Base-by-base conservation (phyloP, 306 rosid genomes). In the Gynostemma pentaphyllum region DNA sequence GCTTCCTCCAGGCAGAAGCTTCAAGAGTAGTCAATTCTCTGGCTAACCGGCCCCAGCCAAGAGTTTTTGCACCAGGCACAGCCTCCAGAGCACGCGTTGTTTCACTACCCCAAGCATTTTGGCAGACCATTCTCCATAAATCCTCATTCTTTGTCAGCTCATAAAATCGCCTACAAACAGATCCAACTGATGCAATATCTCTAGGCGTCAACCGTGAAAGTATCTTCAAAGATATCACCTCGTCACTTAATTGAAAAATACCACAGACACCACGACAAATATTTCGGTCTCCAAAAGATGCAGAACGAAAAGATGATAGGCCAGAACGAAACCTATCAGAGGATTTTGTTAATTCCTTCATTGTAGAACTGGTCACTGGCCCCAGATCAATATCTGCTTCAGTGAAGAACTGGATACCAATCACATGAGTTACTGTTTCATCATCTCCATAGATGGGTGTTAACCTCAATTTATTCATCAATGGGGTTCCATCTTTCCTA, bases 61-160 rank as follows among this genome's bases (percentile, higher is more conserved):
- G 90, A 63, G 95, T 86, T 84, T 80, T 88, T 19, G 99, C 97
- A 76, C 99, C 97, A 66, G 99, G 94, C 42, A 94, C 97, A 23
- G 95, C 79, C 82, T 88, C 97, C 72, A 94, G 79, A 77, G 89
- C 86, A 66, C 90, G 85, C 45, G 99, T 88, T 30, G 99, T 88
- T 76, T 88, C 99, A 53, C 90, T 79, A 44, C 99, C 99, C 99
- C 99, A 94, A 14, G 97, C 97, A 80, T 94, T 94, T 74, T 86
- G 99, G 84, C 99, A 94, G 48, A 94, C 99, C 89, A 79, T 85
- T 74, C 95, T 82, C 99, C 99, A 94, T 19, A 94, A 88, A 66
- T 86, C 95, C 78, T 94, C 99, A 72, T 86, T 94, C 72, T 75
- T 79, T 41, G 96, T 82, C 71, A 86, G 66, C 61, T 82, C 99